Evolutionary conservation across 306 rosid species (phyloP), one percentile per base, ranked within the genome.

Genomic region (Fagus crenata): DNA sequence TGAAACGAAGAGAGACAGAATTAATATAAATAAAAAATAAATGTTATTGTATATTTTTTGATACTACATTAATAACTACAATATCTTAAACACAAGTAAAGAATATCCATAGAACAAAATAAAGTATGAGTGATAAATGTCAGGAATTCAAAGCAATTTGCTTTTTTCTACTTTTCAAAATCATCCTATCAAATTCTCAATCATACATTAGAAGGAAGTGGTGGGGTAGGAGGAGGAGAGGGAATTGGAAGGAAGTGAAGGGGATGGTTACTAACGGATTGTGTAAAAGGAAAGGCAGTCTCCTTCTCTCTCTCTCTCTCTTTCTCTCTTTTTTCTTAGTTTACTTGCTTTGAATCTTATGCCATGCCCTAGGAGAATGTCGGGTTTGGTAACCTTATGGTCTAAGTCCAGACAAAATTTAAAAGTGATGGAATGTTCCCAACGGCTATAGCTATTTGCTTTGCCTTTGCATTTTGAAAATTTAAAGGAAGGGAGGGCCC

Each of bases 361-460:
- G 89, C 86, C 77, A 76, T 84, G 64, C 79, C 87, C 72, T 60
- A 76, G 77, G 71, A 59, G 75, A 68, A 71, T 78, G 83, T 75
- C 12, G 74, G 71, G 65, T 61, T 22, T 77, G 79, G 78, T 81
- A 73, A 65, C 77, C 71, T 53, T 56, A 46, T 69, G 49, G 5
- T 54, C 81, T 53, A 67, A 60, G 33, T 76, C 61, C 61, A 84
- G 83, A 87, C 87, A 90, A 84, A 89, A 74, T 63, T 63, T 51
- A 40, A 85, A 90, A 83, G 91, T 78, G 80, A 39, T 74, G 83
- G 88, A 87, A 87, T 87, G 88, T 85, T 89, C 85, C 83, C 86
- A 89, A 85, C 88, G 89, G 88, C 87, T 87, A 83, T 87, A 83
- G n/a, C 54, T 83, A 37, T 77, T 79, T 69, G 67, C 42, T 35